Percentiles rank a stretch among this genome's conserved stretches.
phyloP scores from a whole-genome alignment of 306 rosid species.

The Chamaecrista fasciculata region DNA sequence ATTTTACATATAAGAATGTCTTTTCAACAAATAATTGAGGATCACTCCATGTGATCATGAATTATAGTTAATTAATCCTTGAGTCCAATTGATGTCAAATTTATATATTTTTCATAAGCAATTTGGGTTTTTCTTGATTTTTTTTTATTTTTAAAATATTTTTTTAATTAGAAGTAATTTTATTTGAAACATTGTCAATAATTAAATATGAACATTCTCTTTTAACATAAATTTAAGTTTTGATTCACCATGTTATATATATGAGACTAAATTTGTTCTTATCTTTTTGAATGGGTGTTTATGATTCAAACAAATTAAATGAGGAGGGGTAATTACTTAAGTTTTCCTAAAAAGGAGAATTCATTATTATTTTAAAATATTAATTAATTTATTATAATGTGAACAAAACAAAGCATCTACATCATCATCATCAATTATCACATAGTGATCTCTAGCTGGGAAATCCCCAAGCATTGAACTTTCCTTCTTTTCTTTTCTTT shows the following conservation, averaged over 20 bases:
- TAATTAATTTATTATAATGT: slow-evolving; percentile 28
- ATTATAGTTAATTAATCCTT: slow-evolving; percentile 10
- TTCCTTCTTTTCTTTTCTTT: neutral
- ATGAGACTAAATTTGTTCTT: too few relatives aligned
- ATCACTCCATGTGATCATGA: slow-evolving; percentile 7
- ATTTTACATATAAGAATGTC: slow-evolving; percentile 16
- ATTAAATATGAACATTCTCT: too few relatives aligned
- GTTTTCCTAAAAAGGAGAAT: slow-evolving; percentile 5
- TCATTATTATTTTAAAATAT: slow-evolving; percentile 17
- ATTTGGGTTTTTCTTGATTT: too few relatives aligned
- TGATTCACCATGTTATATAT: too few relatives aligned
- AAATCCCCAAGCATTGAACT: slow-evolving; percentile 11
- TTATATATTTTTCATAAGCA: too few relatives aligned
- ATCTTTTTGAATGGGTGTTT: too few relatives aligned
- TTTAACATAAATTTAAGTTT: too few relatives aligned
- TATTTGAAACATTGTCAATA: too few relatives aligned
- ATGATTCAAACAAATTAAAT: too few relatives aligned
- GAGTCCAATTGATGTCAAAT: too few relatives aligned
- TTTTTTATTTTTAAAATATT: too few relatives aligned
- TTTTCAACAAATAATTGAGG: slow-evolving; percentile 4
- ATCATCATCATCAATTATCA: slow-evolving; percentile 30
- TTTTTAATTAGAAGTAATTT: too few relatives aligned
- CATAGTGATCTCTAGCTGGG: neutral
- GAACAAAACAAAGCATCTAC: slow-evolving; percentile 35
- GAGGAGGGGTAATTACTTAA: neutral